Base-by-base conservation (phyloP, 805 yeast genomes). In the Zygotorulaspora florentina region DNA sequence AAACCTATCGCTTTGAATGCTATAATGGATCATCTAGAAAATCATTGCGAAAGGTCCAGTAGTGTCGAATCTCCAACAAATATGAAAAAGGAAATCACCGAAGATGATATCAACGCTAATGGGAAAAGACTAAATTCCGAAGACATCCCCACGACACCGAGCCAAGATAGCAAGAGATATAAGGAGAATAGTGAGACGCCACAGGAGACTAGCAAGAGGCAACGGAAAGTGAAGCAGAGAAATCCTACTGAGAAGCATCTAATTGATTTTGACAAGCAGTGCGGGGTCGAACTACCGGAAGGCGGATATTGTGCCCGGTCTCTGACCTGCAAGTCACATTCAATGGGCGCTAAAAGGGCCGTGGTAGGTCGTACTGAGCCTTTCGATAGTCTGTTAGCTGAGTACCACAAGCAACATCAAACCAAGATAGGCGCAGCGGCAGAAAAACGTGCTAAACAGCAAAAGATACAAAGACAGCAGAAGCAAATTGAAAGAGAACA, bases 221-320 rank as follows among this genome's bases (percentile, higher is more conserved):
- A 52, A 58, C 59, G 63, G 61, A 73, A 64, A 71, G 77, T 56
- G 41, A 78, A 27, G 65, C 74, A 35, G 66, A 80, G 40, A 81
- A 85, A 65, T 73, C 81, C 47, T 77, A 86, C 67, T 84, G 90
- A 20, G 90, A 96, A 3, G 89, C 67, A 61, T 39, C 40, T 57
- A n/a, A 62, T 89, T 18, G 95, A 89, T 64, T 95, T 89, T 39
- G 95, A 89, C 60, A 80, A 79, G 54, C 98, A 93, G 67, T 93
- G 99, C 73, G 99, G 99, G 65, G 98, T 93, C 10, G 85, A 87
- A 6, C 70, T 93, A 49, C 89, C 96, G 0, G 85, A 84, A 53
- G 98, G 97, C n/a, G 96, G 95, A 0, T 84, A 81, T 55, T 93
- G 99, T 73, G 97, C 97, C 3, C 76, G 99, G 41, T 89, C 97